Conservation (phyloP, 2,329 filamentous ascomycete species). For the Coniella lustricola region DNA sequence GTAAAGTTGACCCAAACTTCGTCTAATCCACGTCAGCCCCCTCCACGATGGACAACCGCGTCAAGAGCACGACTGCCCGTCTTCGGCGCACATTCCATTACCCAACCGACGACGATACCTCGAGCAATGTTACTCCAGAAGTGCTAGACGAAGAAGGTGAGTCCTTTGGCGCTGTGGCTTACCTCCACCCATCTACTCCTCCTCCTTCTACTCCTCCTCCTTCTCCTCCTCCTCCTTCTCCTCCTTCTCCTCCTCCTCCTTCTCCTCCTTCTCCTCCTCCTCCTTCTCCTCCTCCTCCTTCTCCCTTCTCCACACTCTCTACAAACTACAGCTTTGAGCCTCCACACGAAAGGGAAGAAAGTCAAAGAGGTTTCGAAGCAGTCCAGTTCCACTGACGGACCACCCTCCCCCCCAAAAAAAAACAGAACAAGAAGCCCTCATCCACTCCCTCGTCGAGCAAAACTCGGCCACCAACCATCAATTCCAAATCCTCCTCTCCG, state of each 20-base stretch:
- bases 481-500: conserved; percentile 51
- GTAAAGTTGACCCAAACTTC: too few relatives aligned
- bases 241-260: not conserved
- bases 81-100: conserved; percentile 74
- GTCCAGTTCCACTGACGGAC: too few relatives aligned
- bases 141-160: conserved; percentile 71
- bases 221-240: not conserved
- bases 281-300: not conserved
- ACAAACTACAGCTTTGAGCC: too few relatives aligned
- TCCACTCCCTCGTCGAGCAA: conserved; percentile 44
- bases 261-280: not conserved
- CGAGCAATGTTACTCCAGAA: conserved; percentile 44
- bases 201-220: not conserved
- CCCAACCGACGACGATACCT: conserved; percentile 54
- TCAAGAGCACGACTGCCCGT: conserved; percentile 40
- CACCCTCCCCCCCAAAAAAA: too few relatives aligned
- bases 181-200: not conserved
- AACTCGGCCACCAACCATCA: conserved; percentile 52
- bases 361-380: too few relatives aligned
- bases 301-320: not conserved
- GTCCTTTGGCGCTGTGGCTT: too few relatives aligned
- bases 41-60: conserved; percentile 14
- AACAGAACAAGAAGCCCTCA: conserved; percentile 59
- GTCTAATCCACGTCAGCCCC: not conserved
- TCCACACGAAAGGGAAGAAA: too few relatives aligned